phyloP scores from a whole-genome alignment of 768 basidiomycete species.

The Macrolepiota albuminosa region DNA sequence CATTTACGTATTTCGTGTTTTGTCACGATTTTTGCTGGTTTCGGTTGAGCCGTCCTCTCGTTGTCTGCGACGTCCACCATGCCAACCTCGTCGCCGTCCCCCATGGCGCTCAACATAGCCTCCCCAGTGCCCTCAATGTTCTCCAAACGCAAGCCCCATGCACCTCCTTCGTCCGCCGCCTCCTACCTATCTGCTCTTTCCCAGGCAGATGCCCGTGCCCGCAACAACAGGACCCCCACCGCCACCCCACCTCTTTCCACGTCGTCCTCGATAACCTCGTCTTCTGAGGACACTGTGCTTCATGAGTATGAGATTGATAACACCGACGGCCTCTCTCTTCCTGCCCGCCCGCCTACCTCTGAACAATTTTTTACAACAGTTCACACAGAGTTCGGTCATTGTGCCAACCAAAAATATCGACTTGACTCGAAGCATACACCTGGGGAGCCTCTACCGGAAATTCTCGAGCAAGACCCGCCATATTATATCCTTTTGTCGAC shows the following conservation, averaged over 20 bases:
- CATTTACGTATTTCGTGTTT: neutral
- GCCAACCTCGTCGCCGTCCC: slow-evolving; percentile 38
- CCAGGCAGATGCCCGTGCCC: slow-evolving; percentile 60
- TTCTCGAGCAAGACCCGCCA: slow-evolving; percentile 79
- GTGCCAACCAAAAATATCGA: slow-evolving; percentile 72
- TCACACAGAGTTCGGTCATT: slow-evolving; percentile 93
- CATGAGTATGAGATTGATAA: slow-evolving; percentile 45
- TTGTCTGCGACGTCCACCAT: slow-evolving; percentile 4
- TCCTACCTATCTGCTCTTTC: slow-evolving; percentile 40
- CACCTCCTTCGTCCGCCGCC: slow-evolving; percentile 34
- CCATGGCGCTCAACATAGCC: slow-evolving; percentile 57
- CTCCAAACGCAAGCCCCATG: slow-evolving; percentile 41
- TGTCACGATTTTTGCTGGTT: slow-evolving; percentile 1
- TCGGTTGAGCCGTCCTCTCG: neutral
- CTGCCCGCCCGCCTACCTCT: slow-evolving; percentile 69
- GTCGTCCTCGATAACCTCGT: slow-evolving; percentile 66
- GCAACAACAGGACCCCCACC: slow-evolving; percentile 42
- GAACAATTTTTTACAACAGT: slow-evolving; percentile 74
- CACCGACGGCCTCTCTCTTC: slow-evolving; percentile 55
- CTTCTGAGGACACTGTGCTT: slow-evolving; percentile 64
- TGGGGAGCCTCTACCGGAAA: slow-evolving; percentile 43
- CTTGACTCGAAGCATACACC: slow-evolving; percentile 57
- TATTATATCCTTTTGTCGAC: slow-evolving; percentile 91
- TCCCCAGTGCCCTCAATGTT: slow-evolving; percentile 54
- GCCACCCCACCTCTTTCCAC: slow-evolving; percentile 71